Conservation (phyloP, 2,329 filamentous ascomycete genomes). For the Fusarium sarcochroum region DNA sequence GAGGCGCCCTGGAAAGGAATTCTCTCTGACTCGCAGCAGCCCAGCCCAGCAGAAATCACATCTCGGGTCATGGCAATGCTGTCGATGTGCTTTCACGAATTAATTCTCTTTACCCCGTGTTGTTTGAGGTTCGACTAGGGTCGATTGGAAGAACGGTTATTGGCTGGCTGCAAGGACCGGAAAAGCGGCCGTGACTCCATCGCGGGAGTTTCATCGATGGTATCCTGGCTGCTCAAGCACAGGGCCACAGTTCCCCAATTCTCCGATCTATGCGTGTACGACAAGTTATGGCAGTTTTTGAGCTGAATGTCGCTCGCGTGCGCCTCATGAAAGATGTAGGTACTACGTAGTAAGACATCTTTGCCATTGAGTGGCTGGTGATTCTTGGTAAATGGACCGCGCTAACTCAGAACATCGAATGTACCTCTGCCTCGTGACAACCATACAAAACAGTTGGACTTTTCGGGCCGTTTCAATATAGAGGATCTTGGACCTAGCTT, state of each 20-base stretch:
- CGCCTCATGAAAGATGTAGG: conserved; percentile 17
- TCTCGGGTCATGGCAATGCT: neutral
- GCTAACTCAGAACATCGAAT: neutral
- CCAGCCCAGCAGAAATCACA: neutral
- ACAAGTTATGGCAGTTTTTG: neutral
- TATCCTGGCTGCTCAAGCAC: conserved; percentile 34
- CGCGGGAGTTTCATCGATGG: conserved; percentile 41
- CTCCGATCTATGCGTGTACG: no score
- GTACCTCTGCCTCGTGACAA: neutral
- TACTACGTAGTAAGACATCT: conserved; percentile 13
- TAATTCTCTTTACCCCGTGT: conserved; percentile 24
- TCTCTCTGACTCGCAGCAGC: conserved; percentile 17
- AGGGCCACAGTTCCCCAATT: conserved; percentile 18
- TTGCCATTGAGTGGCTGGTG: conserved; percentile 30
- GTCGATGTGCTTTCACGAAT: conserved; percentile 4
- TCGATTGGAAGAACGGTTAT: conserved; percentile 13
- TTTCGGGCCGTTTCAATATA: conserved; percentile 18
- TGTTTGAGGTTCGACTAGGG: conserved; percentile 47
- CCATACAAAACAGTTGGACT: neutral
- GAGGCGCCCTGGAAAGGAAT: conserved; percentile 34
- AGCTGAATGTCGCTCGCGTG: conserved; percentile 19
- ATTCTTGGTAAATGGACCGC: neutral
- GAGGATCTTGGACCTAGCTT: conserved; percentile 4
- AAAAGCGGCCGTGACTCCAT: conserved; percentile 22
- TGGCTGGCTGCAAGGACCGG: conserved; percentile 39